A percentile compares a stretch with the other conserved stretches of the same genome.
phyloP scores from a whole-genome alignment of 352 stramenopile genomes.

The Phytophthora pini region DNA sequence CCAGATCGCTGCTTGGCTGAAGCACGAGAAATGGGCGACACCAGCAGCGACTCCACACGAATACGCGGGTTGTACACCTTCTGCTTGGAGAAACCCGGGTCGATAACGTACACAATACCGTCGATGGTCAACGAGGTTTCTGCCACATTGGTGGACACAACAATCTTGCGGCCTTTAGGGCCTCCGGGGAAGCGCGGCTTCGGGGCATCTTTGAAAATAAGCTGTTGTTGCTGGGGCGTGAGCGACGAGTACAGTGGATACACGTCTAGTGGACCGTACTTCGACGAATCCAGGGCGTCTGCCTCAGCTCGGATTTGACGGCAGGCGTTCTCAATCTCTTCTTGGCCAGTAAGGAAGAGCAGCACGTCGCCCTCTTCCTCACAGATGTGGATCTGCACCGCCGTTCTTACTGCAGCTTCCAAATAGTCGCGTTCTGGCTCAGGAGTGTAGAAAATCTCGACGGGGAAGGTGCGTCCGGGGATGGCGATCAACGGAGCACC shows the following conservation, averaged over 20 bases:
- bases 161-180: slow-evolving; percentile 94
- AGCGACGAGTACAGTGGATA: slow-evolving; percentile 99
- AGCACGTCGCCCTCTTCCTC: slow-evolving; percentile 98
- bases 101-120: slow-evolving; percentile 99
- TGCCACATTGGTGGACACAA: slow-evolving; percentile 99
- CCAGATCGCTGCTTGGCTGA: slow-evolving; percentile 94
- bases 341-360: slow-evolving; percentile 99
- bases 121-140: slow-evolving; percentile 99
- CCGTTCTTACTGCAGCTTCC: slow-evolving; percentile 89
- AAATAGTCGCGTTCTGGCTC: slow-evolving; percentile 98
- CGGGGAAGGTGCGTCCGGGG: slow-evolving; percentile 96
- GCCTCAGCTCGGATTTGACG: slow-evolving; percentile 89
- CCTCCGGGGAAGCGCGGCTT: slow-evolving; percentile 84
- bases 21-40: slow-evolving; percentile 98
- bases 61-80: slow-evolving; percentile 99
- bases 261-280: slow-evolving; percentile 93
- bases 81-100: slow-evolving; percentile 99
- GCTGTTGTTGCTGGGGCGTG: slow-evolving; percentile 98
- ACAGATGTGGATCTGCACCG: slow-evolving; percentile 97
- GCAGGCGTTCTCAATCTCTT: slow-evolving; percentile 98
- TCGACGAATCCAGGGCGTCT: slow-evolving; percentile 93
- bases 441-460: slow-evolving; percentile 99
- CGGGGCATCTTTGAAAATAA: slow-evolving; percentile 99
- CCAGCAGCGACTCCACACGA: slow-evolving; percentile 98
- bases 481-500: slow-evolving; percentile 93